Conservation (phyloP, 305 asterid species). For the Euphrasia arctica region DNA sequence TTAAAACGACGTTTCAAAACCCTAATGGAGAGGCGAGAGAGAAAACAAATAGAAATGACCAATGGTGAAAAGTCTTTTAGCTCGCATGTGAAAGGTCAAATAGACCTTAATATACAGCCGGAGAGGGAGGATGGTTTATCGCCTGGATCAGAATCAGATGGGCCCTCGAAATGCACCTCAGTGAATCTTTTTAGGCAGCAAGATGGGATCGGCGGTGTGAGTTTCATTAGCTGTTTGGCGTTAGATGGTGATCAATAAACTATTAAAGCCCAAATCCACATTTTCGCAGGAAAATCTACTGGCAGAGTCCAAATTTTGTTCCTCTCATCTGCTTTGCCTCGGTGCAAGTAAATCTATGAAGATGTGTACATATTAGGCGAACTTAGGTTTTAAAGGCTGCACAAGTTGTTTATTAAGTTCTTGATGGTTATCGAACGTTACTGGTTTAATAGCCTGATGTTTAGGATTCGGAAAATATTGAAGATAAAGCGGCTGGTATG, state of each 20-base stretch:
- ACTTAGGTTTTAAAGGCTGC: too few species aligned
- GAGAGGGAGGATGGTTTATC: slow-evolving; percentile 71
- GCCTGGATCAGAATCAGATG: slow-evolving; percentile 43
- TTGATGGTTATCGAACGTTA: too few species aligned
- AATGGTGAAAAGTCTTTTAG: slow-evolving; percentile 6
- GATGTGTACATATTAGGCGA: slow-evolving; percentile 33
- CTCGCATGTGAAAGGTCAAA: slow-evolving; percentile 51
- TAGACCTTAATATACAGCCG: slow-evolving; percentile 91
- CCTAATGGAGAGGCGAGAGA: slow-evolving; percentile 54
- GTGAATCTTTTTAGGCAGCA: slow-evolving; percentile 33
- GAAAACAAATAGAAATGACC: slow-evolving; percentile 42
- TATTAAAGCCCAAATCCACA: too few species aligned
- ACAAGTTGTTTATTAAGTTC: too few species aligned
- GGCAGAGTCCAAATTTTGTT: slow-evolving; percentile 37
- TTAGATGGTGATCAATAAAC: too few species aligned
- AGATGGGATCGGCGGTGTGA: slow-evolving; percentile 25
- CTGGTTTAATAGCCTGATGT: too few species aligned
- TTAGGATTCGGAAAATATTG: not conserved
- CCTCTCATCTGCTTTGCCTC: slow-evolving; percentile 32
- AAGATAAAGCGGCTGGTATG: not conserved
- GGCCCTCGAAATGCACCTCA: slow-evolving; percentile 24
- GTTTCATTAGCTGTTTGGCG: too few species aligned
- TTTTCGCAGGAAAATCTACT: not conserved
- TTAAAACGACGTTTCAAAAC: slow-evolving; percentile 57
- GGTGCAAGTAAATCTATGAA: slow-evolving; percentile 17